phyloP scores from a whole-genome alignment of 768 basidiomycete genomes.

The Phaeotremella skinneri region DNA sequence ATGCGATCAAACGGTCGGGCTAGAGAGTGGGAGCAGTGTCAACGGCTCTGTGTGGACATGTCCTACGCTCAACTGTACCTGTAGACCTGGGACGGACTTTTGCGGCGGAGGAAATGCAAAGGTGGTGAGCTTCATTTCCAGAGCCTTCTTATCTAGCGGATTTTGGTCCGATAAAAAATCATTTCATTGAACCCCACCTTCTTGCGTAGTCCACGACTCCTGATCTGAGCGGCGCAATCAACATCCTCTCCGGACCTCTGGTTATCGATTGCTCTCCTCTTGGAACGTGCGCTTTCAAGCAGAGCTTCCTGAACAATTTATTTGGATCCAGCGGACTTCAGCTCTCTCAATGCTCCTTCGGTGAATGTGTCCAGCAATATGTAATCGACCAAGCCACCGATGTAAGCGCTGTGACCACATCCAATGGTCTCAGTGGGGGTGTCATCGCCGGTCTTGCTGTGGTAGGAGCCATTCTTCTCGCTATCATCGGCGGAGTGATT shows the following conservation, averaged over 20 bases:
- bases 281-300: constrained; percentile 72
- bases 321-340: constrained; percentile 74
- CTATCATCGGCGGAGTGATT: constrained; percentile 62
- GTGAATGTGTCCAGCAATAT: constrained; percentile 81
- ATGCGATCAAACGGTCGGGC: constrained; percentile 63
- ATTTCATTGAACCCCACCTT: constrained; percentile 7
- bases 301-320: constrained; percentile 62
- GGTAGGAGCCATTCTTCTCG: constrained; percentile 64
- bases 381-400: constrained; percentile 63
- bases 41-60: constrained; percentile 66
- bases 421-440: constrained; percentile 65
- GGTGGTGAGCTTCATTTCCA: constrained; percentile 9
- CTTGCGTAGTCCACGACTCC: constrained; percentile 21
- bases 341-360: constrained; percentile 72
- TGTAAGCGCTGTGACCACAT: constrained; percentile 33
- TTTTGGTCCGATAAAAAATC: neutral
- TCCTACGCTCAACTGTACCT: constrained; percentile 69
- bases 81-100: constrained; percentile 67
- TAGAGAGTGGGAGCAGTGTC: constrained; percentile 24
- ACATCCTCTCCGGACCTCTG: constrained; percentile 65
- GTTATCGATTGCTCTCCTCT: constrained; percentile 64
- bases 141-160: neutral
- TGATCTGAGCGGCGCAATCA: constrained; percentile 63
- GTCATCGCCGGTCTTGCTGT: constrained; percentile 89
- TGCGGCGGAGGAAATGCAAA: constrained; percentile 60